phyloP scores from a whole-genome alignment of 768 basidiomycete genomes.

The Hemileccinum rubropunctum region DNA sequence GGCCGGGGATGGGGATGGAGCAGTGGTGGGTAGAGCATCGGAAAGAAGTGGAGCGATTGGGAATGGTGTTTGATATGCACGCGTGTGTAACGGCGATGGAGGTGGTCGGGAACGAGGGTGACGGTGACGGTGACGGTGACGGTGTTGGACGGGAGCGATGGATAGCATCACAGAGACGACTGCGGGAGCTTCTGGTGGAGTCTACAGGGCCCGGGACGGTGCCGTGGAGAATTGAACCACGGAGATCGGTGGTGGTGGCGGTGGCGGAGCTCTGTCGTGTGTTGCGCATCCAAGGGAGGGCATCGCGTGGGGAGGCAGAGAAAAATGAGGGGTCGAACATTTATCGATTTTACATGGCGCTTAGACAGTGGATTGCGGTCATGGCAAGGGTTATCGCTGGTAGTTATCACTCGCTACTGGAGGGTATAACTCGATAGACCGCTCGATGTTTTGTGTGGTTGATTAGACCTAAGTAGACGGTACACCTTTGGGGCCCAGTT shows the following conservation, averaged over 20 bases:
- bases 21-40: slow-evolving; percentile 1
- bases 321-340: neutral
- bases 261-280: neutral
- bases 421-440: no score
- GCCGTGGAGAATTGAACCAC: neutral
- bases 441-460: no score
- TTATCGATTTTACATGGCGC: neutral
- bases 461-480: no score
- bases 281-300: neutral
- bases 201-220: neutral
- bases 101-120: no score
- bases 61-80: neutral
- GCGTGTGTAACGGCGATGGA: slow-evolving; percentile 2
- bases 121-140: no score
- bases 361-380: neutral
- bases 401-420: neutral
- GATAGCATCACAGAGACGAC: neutral
- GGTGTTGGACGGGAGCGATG: neutral
- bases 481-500: no score
- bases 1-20: slow-evolving; percentile 1
- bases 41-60: neutral
- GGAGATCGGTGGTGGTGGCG: neutral
- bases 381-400: no score
- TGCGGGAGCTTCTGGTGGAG: neutral
- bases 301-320: neutral